Evolutionary conservation across 805 yeast genomes (phyloP), one percentile per base, ranked within the genome.

Genomic region (Candida adriatica): DNA sequence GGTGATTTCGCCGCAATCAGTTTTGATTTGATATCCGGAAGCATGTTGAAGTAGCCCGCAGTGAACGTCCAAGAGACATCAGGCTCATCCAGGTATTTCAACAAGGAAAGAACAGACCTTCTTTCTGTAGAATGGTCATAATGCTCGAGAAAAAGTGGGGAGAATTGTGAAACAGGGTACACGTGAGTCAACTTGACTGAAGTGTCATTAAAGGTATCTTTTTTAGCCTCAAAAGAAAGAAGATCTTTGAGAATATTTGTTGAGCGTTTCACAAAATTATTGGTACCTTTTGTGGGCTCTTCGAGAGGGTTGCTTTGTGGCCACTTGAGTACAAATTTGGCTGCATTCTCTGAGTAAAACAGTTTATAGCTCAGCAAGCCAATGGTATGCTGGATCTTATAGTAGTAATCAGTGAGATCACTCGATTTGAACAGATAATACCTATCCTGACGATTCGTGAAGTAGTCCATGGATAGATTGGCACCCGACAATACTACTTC

Each of bases 1-100:
- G 48, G 35, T 1, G 88, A 78, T 9, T 61, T 64, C 1, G 84
- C 69, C 21, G 64, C 58, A 20, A 85, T 52, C 18, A 92, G 62
- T 17, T 68, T 62, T 11, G 61, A 58, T 48, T 74, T 77, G 31
- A 84, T 78, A 24, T 76, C 75, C 1, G 94, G 84, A 24, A 79
- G 72, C 75, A 92, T 79, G 55, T 92, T 92, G 64, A 92, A 92
- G 55, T 92, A 92, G 2, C 98, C 98, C 0, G 97, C 96, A 0
- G 98, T 92, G 47, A 92, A 79, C 42, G 83, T 71, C 94, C 95
- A 90, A 31, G 66, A 67, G 17, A 78, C 67, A 9, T 59, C 48
- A 16, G 75, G 66, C 24, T 75, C 62, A 46, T 74, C 74, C 30
- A 74, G 61, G 37, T 65, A 66, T 3, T 84, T 68, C 25, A 84